Base-by-base conservation (phyloP, 345 rosid genomes). In the Anastatica hierochuntica region DNA sequence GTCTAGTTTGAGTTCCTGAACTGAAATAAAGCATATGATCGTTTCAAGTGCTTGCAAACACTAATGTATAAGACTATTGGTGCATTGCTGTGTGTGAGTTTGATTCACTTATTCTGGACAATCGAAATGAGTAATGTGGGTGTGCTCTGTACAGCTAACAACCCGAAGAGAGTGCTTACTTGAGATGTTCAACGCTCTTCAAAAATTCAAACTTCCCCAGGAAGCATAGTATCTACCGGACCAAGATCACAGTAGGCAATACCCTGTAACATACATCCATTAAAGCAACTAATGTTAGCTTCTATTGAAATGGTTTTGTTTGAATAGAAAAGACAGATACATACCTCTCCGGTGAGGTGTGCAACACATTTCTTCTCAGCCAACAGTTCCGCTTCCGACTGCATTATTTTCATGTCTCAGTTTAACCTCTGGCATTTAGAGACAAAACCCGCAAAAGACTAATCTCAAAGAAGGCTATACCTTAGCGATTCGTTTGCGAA, bases 221-320 rank as follows among this genome's bases (percentile, higher is more conserved):
- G 98, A 74, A 92, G 98, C 98, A 88, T 92, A 5, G 98, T 88
- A 71, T 92, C 98, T 67, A 79, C 96, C 0, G 90, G 94, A 39
- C 72, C 72, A 53, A 92, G 81, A 76, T 92, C 96, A 68, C 98
- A 88, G 72, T 10, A 77, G 36, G 86, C 98, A 20, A 83, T 31
- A 49, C 96, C 98, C 98, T 92, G 83, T 57, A 69, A 72, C 54
- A 18, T 16, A 36, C 42, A 66, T 44, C 18, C 33, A 65, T n/a
- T 38, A 54, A 35, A 43, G 1, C 1, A 44, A 29, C 38, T 9
- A 19, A 50, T 23, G 36, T 49, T 56, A 49, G 58, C 43, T 59
- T 56, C 56, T 16, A 50, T n/a, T 19, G 24, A n/a, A 27, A 20
- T 4, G 7, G 19, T 14, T 43, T 46, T 58, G 27, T 8, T 27